Base-by-base conservation (phyloP, 805 yeast genomes). In the Saccharomycopsis javanensis region DNA sequence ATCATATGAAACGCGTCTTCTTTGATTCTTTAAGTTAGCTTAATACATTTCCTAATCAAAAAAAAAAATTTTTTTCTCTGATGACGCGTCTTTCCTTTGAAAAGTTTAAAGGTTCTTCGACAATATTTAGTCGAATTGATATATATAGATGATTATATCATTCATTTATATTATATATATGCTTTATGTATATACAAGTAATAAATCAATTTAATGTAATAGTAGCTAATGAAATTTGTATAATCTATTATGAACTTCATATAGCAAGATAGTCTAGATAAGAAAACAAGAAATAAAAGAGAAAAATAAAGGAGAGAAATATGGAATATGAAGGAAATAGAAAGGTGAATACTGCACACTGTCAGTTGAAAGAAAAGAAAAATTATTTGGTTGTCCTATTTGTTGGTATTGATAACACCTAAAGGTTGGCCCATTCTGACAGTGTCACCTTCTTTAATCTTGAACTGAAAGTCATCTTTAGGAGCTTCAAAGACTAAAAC, bases 401-500 rank as follows among this genome's bases (percentile, higher is more conserved):
- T 20, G 48, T n/a, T 20, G 15, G 7, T 20, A 15, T 42, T 59
- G 57, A 67, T 63, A 15, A 62, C 71, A 25, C 97, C 96, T 50
- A 91, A 72, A 10, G 79, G 66, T 72, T 92, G 85, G 11, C 99
- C 99, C 82, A 92, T 82, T 67, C 83, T 82, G 51, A 94, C 90
- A 62, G 75, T 78, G 63, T 89, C 84, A n/a, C 95, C 95, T 15
- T 79, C 77, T 51, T 78, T 73, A 50, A 90, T 77, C 37, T 78
- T 72, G 66, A 90, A 94, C 65, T 80, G 71, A 69, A 92, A 94
- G 60, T 77, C 74, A 57, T 77, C 79, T 11, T 16, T 25, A 27
- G 99, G 99, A 1, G 97, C 99, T 72, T 94, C 99, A 71, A 94
- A 94, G 23, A 92, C 95, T 62, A 94, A 75, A 16, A 94, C 99